Base-by-base conservation (phyloP, 305 asterid species). In the Fraxinus greggii region DNA sequence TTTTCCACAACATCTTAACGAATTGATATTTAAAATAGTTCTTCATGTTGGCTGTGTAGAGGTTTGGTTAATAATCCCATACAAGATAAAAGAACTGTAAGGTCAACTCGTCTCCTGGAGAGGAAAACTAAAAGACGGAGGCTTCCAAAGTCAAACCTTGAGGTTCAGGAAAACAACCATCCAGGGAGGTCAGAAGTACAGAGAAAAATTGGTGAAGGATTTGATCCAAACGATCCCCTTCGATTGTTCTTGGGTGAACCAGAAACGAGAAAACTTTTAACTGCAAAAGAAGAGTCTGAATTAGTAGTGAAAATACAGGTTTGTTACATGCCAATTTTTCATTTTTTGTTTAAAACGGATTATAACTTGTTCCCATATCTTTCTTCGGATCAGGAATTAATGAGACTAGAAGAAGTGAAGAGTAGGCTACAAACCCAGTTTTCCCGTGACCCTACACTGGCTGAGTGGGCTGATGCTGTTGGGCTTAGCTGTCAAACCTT, bases 391-490 rank as follows among this genome's bases (percentile, higher is more conserved):
- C 86, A 95, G 99, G 97, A 78, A 29, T 83, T 86, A 7, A 88
- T 87, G 91, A 92, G 86, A 91, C 86, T 92, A 85, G 89, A 93
- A 83, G 90, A 87, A 86, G 92, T 91, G 83, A 90, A 79, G 88
- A 78, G 61, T 61, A 87, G 87, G 79, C 88, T 95, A 61, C 88
- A 83, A 76, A 84, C 72, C 84, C 94, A 92, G 85, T 93, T 92
- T 85, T 90, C 86, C 28, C 90, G 92, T 78, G 98, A 92, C 82
- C 98, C 99, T 31, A 93, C 97, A 24, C 70, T 92, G 29, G 83
- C 87, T 72, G 99, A 95, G 87, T 95, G 98, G 99, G 96, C 96
- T 56, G 90, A 88, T 65, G 96, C 95, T 45, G 88, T 81, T 74
- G 96, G 96, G 75, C 83, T 90, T 61, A 89, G 92, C 78, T 85